Conservation (phyloP, 257 asterid genomes). For the Rubia yunnanensis region DNA sequence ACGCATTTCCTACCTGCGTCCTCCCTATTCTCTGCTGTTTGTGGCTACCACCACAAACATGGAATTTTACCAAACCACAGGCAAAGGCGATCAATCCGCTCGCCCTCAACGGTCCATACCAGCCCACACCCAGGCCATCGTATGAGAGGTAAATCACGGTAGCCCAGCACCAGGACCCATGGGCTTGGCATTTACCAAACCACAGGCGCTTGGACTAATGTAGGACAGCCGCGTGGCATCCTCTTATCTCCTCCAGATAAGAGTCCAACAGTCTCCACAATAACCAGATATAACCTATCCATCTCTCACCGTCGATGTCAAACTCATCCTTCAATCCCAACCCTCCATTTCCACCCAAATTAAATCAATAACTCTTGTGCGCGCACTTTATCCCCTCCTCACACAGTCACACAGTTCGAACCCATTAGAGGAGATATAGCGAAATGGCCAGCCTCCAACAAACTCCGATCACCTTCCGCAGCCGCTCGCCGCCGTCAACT, state of each 20-base stretch:
- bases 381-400: background rate
- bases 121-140: too few species aligned
- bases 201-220: constrained; percentile 2
- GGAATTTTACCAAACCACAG: too few species aligned
- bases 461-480: background rate
- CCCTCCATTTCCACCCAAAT: background rate
- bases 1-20: too few species aligned
- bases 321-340: constrained; percentile 8
- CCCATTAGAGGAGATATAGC: background rate
- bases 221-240: background rate
- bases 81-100: too few species aligned
- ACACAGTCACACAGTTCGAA: background rate
- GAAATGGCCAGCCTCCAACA: background rate
- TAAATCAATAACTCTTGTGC: background rate
- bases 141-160: too few species aligned
- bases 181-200: background rate
- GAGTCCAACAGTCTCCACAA: background rate
- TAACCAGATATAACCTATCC: constrained; percentile 24
- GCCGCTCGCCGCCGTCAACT: background rate
- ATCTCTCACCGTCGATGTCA: constrained; percentile 25
- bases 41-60: too few species aligned
- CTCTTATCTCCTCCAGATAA: background rate
- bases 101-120: too few species aligned
- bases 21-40: too few species aligned
- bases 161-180: too few species aligned